Base-by-base conservation (phyloP, 306 rosid species). In the Acacia crassicarpa region DNA sequence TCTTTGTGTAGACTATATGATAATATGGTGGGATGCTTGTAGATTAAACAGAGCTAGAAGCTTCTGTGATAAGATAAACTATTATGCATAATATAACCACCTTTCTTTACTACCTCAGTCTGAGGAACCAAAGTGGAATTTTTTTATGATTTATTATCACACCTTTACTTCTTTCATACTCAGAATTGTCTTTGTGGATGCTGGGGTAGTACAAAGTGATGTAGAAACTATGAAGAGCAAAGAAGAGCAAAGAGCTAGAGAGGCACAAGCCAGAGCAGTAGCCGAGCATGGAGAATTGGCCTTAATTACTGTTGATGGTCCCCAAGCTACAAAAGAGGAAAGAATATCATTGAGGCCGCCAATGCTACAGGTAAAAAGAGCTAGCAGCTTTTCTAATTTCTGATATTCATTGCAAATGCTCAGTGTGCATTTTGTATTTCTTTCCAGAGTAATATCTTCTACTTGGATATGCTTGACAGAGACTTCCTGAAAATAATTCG, bases 211-310 rank as follows among this genome's bases (percentile, higher is more conserved):
- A 12, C 88, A 86, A 33, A 83, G 91, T 23, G 99, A 95, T 88
- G 89, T 93, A 67, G 98, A 93, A 87, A 92, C 93, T 11, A 95
- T 81, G 86, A 95, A 78, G 90, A 88, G 90, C 89, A 95, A 95
- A 86, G 97, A 90, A 79, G 98, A 93, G 89, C 97, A 90, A 88
- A 93, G 86, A 87, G 80, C 78, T 86, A 90, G 86, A 90, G 94
- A 91, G 33, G 94, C 90, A 69, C 93, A 92, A 84, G 82, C 86
- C 75, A 93, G 91, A 81, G 92, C 97, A 69, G 85, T 92, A 30
- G 91, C 88, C 44, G 92, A 89, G 91, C 99, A 95, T 84, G 98
- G 99, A 81, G 96, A 95, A 67, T 90, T 95, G 54, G 98, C 99
- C 75, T 85, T 95, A 23, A 95, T 95, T 70, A 25, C 94, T 5